Evolutionary conservation across 2,329 filamentous ascomycete species (phyloP), one percentile per base, ranked within the genome.

Genomic region (Fusarium transvaalense): DNA sequence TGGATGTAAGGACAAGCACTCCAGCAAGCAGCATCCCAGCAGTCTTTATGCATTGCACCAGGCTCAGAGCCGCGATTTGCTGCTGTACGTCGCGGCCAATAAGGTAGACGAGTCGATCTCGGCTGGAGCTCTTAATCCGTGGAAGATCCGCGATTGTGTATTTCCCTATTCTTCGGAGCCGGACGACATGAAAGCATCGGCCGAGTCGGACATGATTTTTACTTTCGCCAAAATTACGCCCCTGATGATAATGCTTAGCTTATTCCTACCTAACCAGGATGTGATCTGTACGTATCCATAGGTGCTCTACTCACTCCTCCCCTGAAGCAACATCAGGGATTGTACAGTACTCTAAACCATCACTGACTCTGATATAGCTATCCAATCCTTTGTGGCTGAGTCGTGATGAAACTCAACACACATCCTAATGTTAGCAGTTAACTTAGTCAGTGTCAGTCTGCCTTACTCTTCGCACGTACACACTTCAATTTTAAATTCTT

Each of bases 201-300:
- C 63, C 63, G 63, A 66, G 43, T 41, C 55, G 48, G 63, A 66
- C 4, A 61, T 52, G 25, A 56, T 50, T 39, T 39, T 35, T 41
- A 25, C 21, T 19, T 29, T 34, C 35, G 32, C 32, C 48, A 27
- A 34, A 55, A 59, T 38, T 38, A 13, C 46, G 53, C 31, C 60
- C 60, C 42, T 60, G 56, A 56, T 34, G 38, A 32, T 43, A 54
- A 50, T 32, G 23, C 38, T 54, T 42, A 56, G 60, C 50, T 57
- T 39, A 57, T 38, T 56, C 37, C 19, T 56, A 43, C 46, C 41
- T 34, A 59, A 34, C 46, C 41, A 34, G 46, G 42, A 64, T 64
- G 56, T 27, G 51, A 56, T 58, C 51, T 46, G 47, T 38, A 19
- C 14, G 46, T 47, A 34, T 50, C 15, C 45, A 14, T 34, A n/a